These are phyloP conservation scores for Berkeleyomyces rouxiae DNA, from an alignment of 2,329 filamentous ascomycete genomes.

Conservation along the genomic window DNA sequence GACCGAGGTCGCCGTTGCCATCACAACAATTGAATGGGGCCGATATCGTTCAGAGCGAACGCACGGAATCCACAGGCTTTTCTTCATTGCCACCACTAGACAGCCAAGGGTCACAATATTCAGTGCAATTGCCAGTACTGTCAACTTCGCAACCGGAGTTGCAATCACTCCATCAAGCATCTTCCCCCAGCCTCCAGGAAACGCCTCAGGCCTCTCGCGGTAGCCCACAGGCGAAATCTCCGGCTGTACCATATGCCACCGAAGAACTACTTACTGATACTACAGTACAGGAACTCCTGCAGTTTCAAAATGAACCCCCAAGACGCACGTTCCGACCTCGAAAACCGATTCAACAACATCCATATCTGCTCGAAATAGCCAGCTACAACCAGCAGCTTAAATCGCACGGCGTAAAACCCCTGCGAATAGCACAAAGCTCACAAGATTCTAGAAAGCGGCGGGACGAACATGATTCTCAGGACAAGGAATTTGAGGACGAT, in stretches of 20 bases:
- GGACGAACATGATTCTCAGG: constrained; percentile 29
- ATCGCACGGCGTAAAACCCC: constrained; percentile 36
- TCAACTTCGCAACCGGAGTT: neutral
- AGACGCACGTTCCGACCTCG: constrained; percentile 36
- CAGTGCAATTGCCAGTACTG: neutral
- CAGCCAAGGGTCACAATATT: too few relatives aligned
- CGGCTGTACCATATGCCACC: neutral
- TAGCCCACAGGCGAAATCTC: neutral
- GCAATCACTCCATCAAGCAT: neutral
- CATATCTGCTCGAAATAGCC: constrained; percentile 39
- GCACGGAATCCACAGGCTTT: too few relatives aligned
- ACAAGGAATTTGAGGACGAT: constrained; percentile 34
- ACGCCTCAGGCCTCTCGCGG: neutral
- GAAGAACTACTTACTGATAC: neutral
- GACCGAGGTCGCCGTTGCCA: neutral
- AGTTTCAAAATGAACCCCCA: constrained; percentile 4
- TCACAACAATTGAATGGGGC: neutral
- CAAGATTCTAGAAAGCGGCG: constrained; percentile 17
- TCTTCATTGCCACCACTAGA: too few relatives aligned
- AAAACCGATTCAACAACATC: constrained; percentile 44
- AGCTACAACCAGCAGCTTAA: constrained; percentile 37
- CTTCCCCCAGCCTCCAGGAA: neutral
- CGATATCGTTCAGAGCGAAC: neutral
- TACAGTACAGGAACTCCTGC: neutral
- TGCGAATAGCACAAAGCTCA: constrained; percentile 26